Conservation (phyloP, 2,329 filamentous ascomycete species). For the Ascochyta fabae region DNA sequence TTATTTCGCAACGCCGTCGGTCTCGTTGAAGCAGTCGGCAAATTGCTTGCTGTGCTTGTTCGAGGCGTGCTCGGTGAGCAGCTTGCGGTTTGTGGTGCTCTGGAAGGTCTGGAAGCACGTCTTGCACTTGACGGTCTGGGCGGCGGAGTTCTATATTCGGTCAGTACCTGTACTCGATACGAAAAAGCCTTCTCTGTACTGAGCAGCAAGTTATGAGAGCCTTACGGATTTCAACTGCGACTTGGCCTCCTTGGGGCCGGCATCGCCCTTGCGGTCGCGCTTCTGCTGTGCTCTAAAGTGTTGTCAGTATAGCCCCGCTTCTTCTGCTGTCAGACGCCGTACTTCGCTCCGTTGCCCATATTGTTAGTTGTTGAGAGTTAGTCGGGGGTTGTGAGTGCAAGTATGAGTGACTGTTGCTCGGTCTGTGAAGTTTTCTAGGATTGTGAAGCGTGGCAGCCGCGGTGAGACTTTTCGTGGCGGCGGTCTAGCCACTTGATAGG, state of each 20-base stretch:
- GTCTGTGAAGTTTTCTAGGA: constrained; percentile 13
- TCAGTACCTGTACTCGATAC: neutral
- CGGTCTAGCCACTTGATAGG: constrained; percentile 28
- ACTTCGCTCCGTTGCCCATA: constrained; percentile 51
- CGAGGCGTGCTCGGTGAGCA: constrained; percentile 72
- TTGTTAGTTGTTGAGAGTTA: constrained; percentile 25
- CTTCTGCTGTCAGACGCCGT: constrained; percentile 14
- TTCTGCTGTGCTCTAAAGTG: constrained; percentile 45
- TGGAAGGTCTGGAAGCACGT: constrained; percentile 81
- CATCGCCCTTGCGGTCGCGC: constrained; percentile 45
- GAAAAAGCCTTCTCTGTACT: neutral
- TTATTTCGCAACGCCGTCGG: constrained; percentile 42
- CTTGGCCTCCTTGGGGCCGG: constrained; percentile 43
- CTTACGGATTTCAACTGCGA: constrained; percentile 47
- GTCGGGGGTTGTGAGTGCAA: constrained; percentile 19
- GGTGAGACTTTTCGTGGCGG: constrained; percentile 38
- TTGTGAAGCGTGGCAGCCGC: constrained; percentile 15
- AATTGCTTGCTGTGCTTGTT: constrained; percentile 80
- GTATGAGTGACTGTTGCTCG: constrained; percentile 10
- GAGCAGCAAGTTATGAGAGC: constrained; percentile 1
- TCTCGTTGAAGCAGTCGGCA: constrained; percentile 68
- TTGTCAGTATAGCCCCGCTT: constrained; percentile 26
- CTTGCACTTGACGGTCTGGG: constrained; percentile 78
- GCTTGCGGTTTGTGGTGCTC: constrained; percentile 75
- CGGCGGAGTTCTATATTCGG: constrained; percentile 69